A percentile compares a stretch with the other conserved stretches of the same genome.
Evolutionary conservation across 108 stramenopile species (phyloP).

Genomic region (Nitzschia palea): DNA sequence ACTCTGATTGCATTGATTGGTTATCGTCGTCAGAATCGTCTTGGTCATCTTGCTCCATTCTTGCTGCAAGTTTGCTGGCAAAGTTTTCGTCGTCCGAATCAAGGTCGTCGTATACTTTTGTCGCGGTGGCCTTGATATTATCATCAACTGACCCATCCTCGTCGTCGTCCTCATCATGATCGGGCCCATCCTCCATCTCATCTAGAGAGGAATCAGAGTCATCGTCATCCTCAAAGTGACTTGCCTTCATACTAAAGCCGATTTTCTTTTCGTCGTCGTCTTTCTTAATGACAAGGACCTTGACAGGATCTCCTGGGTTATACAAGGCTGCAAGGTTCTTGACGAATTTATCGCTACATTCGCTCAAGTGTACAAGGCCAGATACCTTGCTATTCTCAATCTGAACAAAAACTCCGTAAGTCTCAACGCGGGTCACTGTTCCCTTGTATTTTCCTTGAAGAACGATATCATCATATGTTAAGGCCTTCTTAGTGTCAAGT

Average conservation of each 20-base stretch:
- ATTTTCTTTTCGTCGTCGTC: slow-evolving; percentile 63
- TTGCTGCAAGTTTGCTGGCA: slow-evolving; percentile 66
- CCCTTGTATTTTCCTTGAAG: slow-evolving; percentile 82
- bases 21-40: slow-evolving; percentile 31
- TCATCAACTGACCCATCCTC: slow-evolving; percentile 42
- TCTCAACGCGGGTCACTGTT: slow-evolving; percentile 80
- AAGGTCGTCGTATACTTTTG: slow-evolving; percentile 30
- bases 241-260: slow-evolving; percentile 89
- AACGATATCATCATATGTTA: slow-evolving; percentile 75
- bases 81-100: slow-evolving; percentile 63
- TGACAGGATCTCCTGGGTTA: slow-evolving; percentile 92
- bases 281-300: slow-evolving; percentile 87
- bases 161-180: slow-evolving; percentile 52
- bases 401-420: slow-evolving; percentile 92
- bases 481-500: slow-evolving; percentile 54
- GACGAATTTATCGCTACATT: slow-evolving; percentile 86
- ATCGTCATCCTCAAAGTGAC: slow-evolving; percentile 86
- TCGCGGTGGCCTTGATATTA: slow-evolving; percentile 17
- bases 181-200: slow-evolving; percentile 27
- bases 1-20: slow-evolving; percentile 20
- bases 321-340: slow-evolving; percentile 79
- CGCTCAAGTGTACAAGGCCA: slow-evolving; percentile 90
- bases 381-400: slow-evolving; percentile 84
- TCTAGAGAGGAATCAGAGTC: slow-evolving; percentile 45
- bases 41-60: slow-evolving; percentile 51